phyloP scores from a whole-genome alignment of 176 grass and related monocot species.

The Rhynchospora tenuis region DNA sequence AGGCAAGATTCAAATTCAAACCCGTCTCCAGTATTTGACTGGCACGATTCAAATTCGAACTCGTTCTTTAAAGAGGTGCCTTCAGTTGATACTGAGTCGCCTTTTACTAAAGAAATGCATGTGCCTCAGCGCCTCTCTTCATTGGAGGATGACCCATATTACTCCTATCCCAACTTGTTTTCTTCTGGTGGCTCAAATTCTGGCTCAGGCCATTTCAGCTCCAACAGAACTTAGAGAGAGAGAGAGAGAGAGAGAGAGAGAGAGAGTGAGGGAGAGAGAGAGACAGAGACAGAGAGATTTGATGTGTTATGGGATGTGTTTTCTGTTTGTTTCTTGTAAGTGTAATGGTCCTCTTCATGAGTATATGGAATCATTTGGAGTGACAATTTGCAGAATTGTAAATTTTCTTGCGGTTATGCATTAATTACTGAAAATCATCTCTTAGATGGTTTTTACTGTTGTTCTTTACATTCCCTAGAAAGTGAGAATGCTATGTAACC shows the following conservation, averaged over 20 bases:
- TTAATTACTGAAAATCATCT: not conserved
- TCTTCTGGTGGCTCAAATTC: conserved; percentile 37
- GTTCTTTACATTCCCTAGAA: not conserved
- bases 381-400: conserved; percentile 19
- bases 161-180: conserved; percentile 83
- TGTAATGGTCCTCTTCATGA: not conserved
- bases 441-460: not conserved
- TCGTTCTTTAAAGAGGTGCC: conserved; percentile 20
- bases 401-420: not conserved
- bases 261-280: conserved; percentile 1
- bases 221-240: not conserved
- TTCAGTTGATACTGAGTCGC: conserved; percentile 11
- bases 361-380: conserved; percentile 2
- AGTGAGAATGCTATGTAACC: not conserved
- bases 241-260: conserved; percentile 13
- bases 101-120: conserved; percentile 29
- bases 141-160: conserved; percentile 81
- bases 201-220: conserved; percentile 4
- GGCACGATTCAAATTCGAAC: conserved; percentile 61
- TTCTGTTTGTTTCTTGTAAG: not conserved
- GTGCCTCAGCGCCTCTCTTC: conserved; percentile 53
- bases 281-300: not conserved
- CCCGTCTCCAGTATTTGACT: conserved; percentile 39
- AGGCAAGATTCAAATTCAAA: conserved; percentile 62
- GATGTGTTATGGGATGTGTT: not conserved